Conservation (phyloP, 768 basidiomycete genomes). For the Tricholomella constricta region DNA sequence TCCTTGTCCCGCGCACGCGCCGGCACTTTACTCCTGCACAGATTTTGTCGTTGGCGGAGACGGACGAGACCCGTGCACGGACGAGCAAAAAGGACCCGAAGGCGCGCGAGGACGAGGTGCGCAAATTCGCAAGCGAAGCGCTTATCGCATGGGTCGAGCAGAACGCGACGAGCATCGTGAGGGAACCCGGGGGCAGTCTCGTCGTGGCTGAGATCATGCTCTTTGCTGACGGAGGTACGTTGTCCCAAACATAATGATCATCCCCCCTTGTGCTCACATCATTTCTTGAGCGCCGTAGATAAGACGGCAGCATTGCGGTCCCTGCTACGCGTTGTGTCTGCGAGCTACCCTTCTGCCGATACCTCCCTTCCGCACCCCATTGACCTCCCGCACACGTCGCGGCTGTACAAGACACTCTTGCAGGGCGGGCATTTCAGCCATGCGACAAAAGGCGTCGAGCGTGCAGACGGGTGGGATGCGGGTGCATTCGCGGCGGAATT, state of each 20-base stretch:
- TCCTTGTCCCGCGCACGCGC: slow-evolving; percentile 78
- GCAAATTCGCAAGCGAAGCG: slow-evolving; percentile 70
- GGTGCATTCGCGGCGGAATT: slow-evolving; percentile 61
- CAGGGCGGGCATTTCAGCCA: slow-evolving; percentile 90
- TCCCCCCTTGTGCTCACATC: background rate
- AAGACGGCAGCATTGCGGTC: slow-evolving; percentile 63
- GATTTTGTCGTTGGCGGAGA: slow-evolving; percentile 70
- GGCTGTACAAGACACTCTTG: slow-evolving; percentile 85
- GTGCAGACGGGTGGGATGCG: slow-evolving; percentile 56
- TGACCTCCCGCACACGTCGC: slow-evolving; percentile 79
- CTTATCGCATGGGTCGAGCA: slow-evolving; percentile 71
- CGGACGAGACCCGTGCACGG: slow-evolving; percentile 61
- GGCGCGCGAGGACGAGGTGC: slow-evolving; percentile 68
- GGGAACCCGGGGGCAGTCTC: slow-evolving; percentile 81
- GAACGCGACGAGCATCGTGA: slow-evolving; percentile 59
- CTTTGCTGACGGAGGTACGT: slow-evolving; percentile 79
- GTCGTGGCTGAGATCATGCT: slow-evolving; percentile 84
- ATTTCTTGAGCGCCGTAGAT: slow-evolving; percentile 46
- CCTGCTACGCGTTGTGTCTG: slow-evolving; percentile 58
- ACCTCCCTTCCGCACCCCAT: slow-evolving; percentile 60
- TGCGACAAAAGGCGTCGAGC: slow-evolving; percentile 53
- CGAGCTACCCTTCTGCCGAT: slow-evolving; percentile 58
- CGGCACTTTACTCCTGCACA: slow-evolving; percentile 88
- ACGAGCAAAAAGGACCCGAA: slow-evolving; percentile 84
- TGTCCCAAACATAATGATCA: background rate